Conservation (phyloP, 2,329 filamentous ascomycete species). For the Gnomoniopsis smithogilvyi region DNA sequence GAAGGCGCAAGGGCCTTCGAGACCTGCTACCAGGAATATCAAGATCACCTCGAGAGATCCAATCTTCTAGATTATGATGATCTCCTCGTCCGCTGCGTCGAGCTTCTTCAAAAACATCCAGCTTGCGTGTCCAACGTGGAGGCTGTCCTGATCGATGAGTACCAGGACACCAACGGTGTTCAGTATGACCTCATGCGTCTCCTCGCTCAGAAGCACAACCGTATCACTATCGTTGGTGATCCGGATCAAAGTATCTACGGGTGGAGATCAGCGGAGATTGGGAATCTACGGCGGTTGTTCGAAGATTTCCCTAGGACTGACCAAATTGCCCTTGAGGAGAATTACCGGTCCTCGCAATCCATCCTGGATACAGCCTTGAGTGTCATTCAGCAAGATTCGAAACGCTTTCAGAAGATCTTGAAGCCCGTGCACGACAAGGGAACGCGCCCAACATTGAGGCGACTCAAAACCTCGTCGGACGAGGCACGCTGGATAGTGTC, state of each 20-base stretch:
- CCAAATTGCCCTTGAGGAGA: conserved; percentile 84
- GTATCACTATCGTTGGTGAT: conserved; percentile 94
- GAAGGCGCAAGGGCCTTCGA: conserved; percentile 56
- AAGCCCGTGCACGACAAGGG: conserved; percentile 78
- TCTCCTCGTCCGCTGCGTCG: conserved; percentile 76
- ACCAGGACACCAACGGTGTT: conserved; percentile 93
- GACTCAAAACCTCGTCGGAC: conserved; percentile 62
- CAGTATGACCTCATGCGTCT: conserved; percentile 94
- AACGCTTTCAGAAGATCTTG: conserved; percentile 75
- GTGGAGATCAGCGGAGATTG: conserved; percentile 89
- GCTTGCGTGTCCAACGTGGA: conserved; percentile 86
- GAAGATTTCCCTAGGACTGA: conserved; percentile 73
- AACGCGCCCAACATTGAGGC: conserved; percentile 75
- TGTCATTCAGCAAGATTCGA: conserved; percentile 86
- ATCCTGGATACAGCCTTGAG: conserved; percentile 78
- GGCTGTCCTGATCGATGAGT: conserved; percentile 91
- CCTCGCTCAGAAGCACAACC: conserved; percentile 67
- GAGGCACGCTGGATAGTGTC: conserved; percentile 88
- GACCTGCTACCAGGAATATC: conserved; percentile 70
- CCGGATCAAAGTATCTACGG: conserved; percentile 98
- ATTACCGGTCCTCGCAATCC: conserved; percentile 85
- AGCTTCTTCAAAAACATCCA: conserved; percentile 71
- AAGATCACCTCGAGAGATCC: conserved; percentile 68
- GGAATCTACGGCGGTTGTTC: conserved; percentile 78
- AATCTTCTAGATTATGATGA: conserved; percentile 95